A percentile compares a stretch with the other conserved stretches of the same genome.
Evolutionary conservation across 352 stramenopile genomes (phyloP).

Genomic region (Globisporangium radiosum): DNA sequence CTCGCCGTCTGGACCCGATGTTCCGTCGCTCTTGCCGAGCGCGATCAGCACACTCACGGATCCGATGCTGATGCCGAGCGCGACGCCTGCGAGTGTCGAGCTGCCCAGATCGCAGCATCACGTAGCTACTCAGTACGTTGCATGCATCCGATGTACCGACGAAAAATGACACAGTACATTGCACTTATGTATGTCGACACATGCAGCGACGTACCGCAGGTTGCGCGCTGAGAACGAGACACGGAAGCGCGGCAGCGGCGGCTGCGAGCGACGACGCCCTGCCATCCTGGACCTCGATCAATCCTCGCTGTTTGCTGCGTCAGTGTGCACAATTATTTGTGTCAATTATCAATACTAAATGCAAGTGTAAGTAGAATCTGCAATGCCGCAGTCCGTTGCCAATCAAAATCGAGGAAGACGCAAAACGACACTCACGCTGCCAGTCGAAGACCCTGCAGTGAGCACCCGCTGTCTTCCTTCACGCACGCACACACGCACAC

Average conservation of each 20-base stretch:
- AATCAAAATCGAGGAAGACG: not conserved
- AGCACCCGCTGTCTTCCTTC: no score
- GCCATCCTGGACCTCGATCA: not conserved
- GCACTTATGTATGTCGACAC: not conserved
- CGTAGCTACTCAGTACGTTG: no score
- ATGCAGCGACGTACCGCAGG: slow-evolving; percentile 4
- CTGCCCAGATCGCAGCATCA: slow-evolving; percentile 9
- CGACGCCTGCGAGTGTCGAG: slow-evolving; percentile 34
- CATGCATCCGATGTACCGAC: no score
- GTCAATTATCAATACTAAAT: not conserved
- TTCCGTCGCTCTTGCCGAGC: slow-evolving; percentile 20
- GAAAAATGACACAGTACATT: no score
- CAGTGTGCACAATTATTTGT: not conserved
- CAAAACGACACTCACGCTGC: not conserved
- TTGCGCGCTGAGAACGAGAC: slow-evolving; percentile 9
- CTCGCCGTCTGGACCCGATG: not conserved
- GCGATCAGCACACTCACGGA: slow-evolving; percentile 34
- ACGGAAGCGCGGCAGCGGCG: slow-evolving; percentile 5
- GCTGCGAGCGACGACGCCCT: no score
- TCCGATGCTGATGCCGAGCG: slow-evolving; percentile 46
- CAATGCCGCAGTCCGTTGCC: not conserved
- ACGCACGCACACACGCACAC: no score
- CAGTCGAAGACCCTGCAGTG: no score
- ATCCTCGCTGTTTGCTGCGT: not conserved
- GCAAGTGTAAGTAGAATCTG: not conserved